Base-by-base conservation (phyloP, 148 eudicot genomes). In the Hydrangea macrophylla region DNA sequence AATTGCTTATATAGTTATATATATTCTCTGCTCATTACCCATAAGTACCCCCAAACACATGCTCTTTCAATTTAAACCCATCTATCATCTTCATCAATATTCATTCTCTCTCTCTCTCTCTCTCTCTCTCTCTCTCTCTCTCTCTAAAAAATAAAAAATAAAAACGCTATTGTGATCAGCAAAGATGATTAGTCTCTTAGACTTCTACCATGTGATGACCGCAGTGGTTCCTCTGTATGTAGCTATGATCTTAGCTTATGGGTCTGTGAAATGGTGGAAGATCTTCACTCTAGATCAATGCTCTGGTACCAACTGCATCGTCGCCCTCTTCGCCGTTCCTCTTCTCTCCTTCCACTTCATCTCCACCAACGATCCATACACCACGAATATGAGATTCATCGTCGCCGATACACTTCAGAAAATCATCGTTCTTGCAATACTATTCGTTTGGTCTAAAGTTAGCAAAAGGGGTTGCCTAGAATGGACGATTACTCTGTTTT, bases 151-250 rank as follows among this genome's bases (percentile, higher is more conserved):
- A n/a, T n/a, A n/a, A n/a, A n/a, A n/a, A n/a, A n/a, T n/a, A n/a
- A n/a, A n/a, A n/a, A n/a, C n/a, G n/a, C n/a, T n/a, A n/a, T n/a
- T 54, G 40, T 54, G 28, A 35, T n/a, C 18, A 12, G 24, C 48
- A 70, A 76, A 69, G 15, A 88, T 88, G 94, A 88, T 88, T 36
- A 79, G 82, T 6, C 27, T 68, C 7, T 59, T 65, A 18, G 94
- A 88, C 58, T 88, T 88, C 73, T 88, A 88, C 88, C 88, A 88
- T 69, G 94, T 88, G 0, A 88, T 88, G 94, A 85, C 94, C 4
- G 94, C 94, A 0, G 75, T 88, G 30, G 94, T n/a, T n/a, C n/a
- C n/a, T n/a, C n/a, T n/a, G n/a, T n/a, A n/a, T n/a, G n/a, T n/a
- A n/a, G n/a, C n/a, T n/a, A n/a, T n/a, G n/a, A n/a, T n/a, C n/a